Base-by-base conservation (phyloP, 441 rosid species). In the Flueggea neowawraea region DNA sequence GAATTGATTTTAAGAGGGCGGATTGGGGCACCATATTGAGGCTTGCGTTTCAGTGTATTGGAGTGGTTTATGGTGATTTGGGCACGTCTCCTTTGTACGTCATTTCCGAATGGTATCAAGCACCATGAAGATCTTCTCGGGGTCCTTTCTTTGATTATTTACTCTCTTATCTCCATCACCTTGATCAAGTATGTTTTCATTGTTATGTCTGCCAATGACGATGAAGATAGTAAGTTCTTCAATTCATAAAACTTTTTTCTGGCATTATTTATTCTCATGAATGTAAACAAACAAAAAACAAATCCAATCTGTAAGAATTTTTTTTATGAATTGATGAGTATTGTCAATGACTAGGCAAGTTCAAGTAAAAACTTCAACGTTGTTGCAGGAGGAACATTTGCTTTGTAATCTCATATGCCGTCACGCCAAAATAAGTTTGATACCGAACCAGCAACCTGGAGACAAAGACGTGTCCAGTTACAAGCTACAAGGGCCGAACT, bases 51-150 rank as follows among this genome's bases (percentile, higher is more conserved):
- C 99, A 94, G 73, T 91, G 97, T 13, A 90, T 94, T 16, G 99
- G 97, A 59, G 91, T 91, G 41, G 97, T 94, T 15, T 94, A 94
- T 69, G 99, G 99, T 54, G 99, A 94, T 74, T 68, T 94, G 94
- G 97, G 99, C 44, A 89, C 99, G 44, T 86, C 96, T 70, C 99
- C 91, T 41, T 94, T 89, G 72, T 55, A 75, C 58, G 99, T 89
- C 88, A 77, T 96, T 94, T 63, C 64, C 69, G 28, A 84, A 89
- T 39, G 68, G 73, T 54, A 81, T 94, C 3, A 96, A 94, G 33
- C 41, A 36, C 41, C 41, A 36, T 8, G 84, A 86, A 51, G 97
- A 94, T 78, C 69, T 94, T 76, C 78, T 94, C 69, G 99, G 99
- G 53, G 97, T 97, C 54, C 86, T 94, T 64, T 94, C 99, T 11